Percentiles rank a stretch among this genome's conserved stretches.
These are phyloP conservation scores for Mortierella polycephala DNA, from an alignment of 371 early-diverging fungal species.

Conservation along the genomic window DNA sequence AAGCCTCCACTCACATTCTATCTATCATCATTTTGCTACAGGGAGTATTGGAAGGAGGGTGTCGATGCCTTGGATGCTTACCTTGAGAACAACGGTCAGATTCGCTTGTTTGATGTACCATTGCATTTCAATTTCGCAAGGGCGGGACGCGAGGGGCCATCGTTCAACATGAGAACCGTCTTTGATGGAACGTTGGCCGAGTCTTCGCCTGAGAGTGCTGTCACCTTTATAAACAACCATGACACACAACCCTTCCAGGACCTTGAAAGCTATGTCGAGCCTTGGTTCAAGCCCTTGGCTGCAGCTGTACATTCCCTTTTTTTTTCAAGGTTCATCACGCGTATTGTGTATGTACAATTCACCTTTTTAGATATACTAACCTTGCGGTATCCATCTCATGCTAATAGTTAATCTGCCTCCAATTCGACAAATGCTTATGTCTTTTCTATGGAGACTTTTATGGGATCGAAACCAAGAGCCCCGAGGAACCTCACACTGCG, in stretches of 20 bases:
- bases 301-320: conserved; percentile 21
- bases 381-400: background rate
- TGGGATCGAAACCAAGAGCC: conserved; percentile 28
- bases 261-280: conserved; percentile 34
- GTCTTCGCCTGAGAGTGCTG: conserved; percentile 31
- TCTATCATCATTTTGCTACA: background rate
- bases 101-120: conserved; percentile 57
- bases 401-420: conserved; percentile 37
- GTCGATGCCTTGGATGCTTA: conserved; percentile 38
- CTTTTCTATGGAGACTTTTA: conserved; percentile 53
- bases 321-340: too few species aligned
- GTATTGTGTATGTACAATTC: too few species aligned
- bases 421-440: conserved; percentile 46
- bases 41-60: conserved; percentile 53
- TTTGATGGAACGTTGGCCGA: conserved; percentile 46
- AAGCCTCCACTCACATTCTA: background rate
- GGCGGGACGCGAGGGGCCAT: conserved; percentile 31
- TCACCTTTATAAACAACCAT: conserved; percentile 55
- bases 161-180: conserved; percentile 54
- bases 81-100: conserved; percentile 35
- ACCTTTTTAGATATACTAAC: background rate
- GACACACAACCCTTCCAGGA: conserved; percentile 44
- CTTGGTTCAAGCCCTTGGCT: conserved; percentile 53
- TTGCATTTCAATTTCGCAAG: conserved; percentile 55
- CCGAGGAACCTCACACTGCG: conserved; percentile 22